Conservation (phyloP, 2,329 filamentous ascomycete species). For the Ceratocystis variospora region DNA sequence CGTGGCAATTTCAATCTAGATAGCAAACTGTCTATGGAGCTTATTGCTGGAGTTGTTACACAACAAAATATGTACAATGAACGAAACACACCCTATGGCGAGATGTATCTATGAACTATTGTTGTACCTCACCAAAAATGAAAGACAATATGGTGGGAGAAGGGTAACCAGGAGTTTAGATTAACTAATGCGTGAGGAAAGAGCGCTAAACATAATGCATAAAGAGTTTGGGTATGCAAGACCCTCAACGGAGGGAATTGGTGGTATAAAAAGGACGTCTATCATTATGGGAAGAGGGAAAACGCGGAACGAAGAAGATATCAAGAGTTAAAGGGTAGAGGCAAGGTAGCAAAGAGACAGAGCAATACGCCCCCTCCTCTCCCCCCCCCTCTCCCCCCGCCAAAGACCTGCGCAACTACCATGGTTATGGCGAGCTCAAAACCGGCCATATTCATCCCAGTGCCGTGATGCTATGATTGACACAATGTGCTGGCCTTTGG, state of each 20-base stretch:
- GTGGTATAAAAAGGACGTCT: neutral
- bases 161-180: neutral
- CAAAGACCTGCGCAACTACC: neutral
- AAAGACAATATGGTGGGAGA: neutral
- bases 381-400: neutral
- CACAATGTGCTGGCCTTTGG: slow-evolving; percentile 32
- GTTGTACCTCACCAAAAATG: neutral
- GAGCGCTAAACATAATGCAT: neutral
- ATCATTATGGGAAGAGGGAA: neutral
- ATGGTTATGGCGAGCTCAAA: neutral
- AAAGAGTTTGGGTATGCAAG: neutral
- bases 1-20: no score
- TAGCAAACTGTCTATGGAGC: no score
- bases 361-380: neutral
- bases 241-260: neutral
- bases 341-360: neutral
- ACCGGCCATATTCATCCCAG: slow-evolving; percentile 23
- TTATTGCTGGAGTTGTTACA: neutral
- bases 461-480: slow-evolving; percentile 30
- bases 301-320: neutral
- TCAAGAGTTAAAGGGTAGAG: neutral
- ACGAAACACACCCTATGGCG: neutral
- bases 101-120: neutral
- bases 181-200: neutral
- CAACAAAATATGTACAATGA: neutral